These are phyloP conservation scores for Nemania bipapillata DNA, from an alignment of 2,329 filamentous ascomycete genomes.

Conservation along the genomic window DNA sequence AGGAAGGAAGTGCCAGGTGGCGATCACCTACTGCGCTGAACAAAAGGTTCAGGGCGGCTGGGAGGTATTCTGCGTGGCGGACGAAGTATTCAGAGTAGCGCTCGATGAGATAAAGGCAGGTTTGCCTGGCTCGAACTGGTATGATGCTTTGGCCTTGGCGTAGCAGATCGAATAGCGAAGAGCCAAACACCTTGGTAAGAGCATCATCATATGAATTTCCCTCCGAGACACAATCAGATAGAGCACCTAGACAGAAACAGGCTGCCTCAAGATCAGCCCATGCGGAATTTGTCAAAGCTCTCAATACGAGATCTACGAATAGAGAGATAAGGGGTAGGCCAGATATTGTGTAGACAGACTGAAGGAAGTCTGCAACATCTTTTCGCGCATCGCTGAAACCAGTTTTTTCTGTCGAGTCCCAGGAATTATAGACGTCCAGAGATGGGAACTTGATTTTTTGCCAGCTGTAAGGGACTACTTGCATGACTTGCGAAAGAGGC, in stretches of 20 bases:
- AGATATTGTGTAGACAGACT: constrained; percentile 73
- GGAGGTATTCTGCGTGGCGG: constrained; percentile 72
- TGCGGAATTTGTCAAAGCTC: constrained; percentile 59
- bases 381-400: constrained; percentile 78
- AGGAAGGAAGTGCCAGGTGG: constrained; percentile 72
- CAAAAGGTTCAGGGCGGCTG: constrained; percentile 76
- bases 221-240: constrained; percentile 73
- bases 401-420: constrained; percentile 75
- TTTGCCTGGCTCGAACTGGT: constrained; percentile 72
- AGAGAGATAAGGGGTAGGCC: constrained; percentile 66
- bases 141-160: constrained; percentile 62
- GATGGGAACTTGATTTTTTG: constrained; percentile 76
- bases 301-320: constrained; percentile 66
- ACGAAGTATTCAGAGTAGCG: constrained; percentile 82
- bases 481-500: constrained; percentile 69
- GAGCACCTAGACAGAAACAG: constrained; percentile 71
- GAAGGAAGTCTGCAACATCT: constrained; percentile 81
- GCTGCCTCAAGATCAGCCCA: constrained; percentile 72
- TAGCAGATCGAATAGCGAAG: constrained; percentile 67
- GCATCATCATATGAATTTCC: constrained; percentile 67
- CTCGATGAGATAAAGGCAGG: constrained; percentile 75
- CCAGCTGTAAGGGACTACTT: constrained; percentile 74
- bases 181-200: constrained; percentile 70
- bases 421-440: constrained; percentile 65
- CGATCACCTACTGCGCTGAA: constrained; percentile 75